Evolutionary conservation across 179 eudicot genomes (phyloP), one percentile per base, ranked within the genome.

Genomic region (Heliamphora pulchella): DNA sequence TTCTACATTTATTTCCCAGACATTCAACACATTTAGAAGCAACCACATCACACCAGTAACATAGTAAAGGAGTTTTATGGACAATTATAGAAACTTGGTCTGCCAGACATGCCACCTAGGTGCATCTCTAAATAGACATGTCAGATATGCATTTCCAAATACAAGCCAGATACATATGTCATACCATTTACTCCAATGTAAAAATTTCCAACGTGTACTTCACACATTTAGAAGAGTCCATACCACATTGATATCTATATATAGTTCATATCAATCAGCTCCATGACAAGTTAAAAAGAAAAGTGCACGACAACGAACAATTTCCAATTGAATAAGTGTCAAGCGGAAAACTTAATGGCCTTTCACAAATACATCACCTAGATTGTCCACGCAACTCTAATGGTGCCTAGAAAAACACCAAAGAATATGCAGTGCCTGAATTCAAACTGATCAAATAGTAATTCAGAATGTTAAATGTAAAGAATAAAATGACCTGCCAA

Each of bases 401-500:
- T 11, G 41, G 46, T 76, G 14, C 54, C 1, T 48, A 59, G 31
- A 59, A 54, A 59, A 8, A n/a, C 18, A 8, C 8, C 4, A 44
- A 17, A 74, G 44, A 1, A 41, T 54, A 75, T 44, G 3, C 53
- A n/a, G 54, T 59, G 67, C 22, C 67, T 8, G 22, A 17, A 59
- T 59, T 75, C 67, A 59, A 59, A 43, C 54, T 41, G 15, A 61
- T 59, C 66, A 59, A 43, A 75, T 17, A 1, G 15, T 57, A 17
- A 54, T 54, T 75, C 67, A 59, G 53, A 43, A 59, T 39, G 62
- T 4, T 17, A n/a, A 17, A 78, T 68, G 62, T 51, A 51, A 47
- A 51, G 77, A 74, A 11, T 13, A 43, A 71, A 81, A 67, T 80
- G 71, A 91, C 97, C 97, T 81, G 97, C 97, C 91, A 93, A 81